Base-by-base conservation (phyloP, 2,329 filamentous ascomycete species). In the Fusarium sp. region DNA sequence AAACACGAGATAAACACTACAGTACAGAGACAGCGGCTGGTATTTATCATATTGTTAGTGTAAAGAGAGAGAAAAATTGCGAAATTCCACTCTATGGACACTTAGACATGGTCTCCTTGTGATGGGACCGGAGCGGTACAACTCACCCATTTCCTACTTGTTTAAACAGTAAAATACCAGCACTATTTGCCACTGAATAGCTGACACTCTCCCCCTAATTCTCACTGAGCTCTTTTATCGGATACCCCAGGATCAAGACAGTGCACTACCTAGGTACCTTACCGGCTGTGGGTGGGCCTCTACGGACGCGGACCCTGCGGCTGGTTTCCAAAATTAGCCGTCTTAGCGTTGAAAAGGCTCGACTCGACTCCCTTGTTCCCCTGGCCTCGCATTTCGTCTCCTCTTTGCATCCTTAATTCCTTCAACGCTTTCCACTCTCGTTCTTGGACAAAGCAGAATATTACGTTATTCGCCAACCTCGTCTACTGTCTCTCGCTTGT, bases 291-390 rank as follows among this genome's bases (percentile, higher is more conserved):
- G 52, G 35, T 36, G 5, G 7, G 12, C 34, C 32, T 35, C 34
- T n/a, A 31, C 15, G 59, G 41, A 19, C 19, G 38, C 56, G 28
- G 32, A 40, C 41, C 55, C 55, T 61, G 36, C 28, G 31, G 11
- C 12, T 42, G 36, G 57, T 49, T 60, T 56, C 58, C 58, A 61
- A 61, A 61, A 34, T 61, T 61, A 61, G 57, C 41, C 49, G 48
- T 42, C 24, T 53, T 60, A 61, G 49, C 44, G 41, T 61, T n/a
- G 44, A 52, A 54, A 54, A 56, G 57, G 57, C 57, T 59, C 53
- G 32, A 53, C 48, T 45, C 51, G n/a, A 19, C 19, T 19, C 41
- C 41, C 31, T 51, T 42, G 46, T 57, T 40, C 61, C 58, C 62
- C 62, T 59, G 53, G 46, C 48, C 65, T 66, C 61, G 55, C 39